Evolutionary conservation across 2,329 filamentous ascomycete species (phyloP).

Genomic region (Hymenoscyphus fraxineus): DNA sequence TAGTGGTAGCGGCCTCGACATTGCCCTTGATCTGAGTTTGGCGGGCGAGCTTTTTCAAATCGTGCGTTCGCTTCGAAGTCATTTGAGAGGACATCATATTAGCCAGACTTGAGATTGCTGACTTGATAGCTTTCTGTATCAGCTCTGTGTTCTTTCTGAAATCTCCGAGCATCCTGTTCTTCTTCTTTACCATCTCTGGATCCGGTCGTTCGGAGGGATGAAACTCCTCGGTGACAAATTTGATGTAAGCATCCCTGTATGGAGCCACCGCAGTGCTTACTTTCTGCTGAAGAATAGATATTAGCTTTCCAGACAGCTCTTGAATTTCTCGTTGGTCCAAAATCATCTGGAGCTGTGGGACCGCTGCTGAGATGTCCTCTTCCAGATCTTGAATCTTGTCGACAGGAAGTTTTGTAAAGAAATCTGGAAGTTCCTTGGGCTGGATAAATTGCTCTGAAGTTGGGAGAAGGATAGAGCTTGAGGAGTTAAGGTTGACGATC

Average conservation of each 20-base stretch:
- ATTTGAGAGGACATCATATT: slow-evolving; percentile 31
- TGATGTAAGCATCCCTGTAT: slow-evolving; percentile 15
- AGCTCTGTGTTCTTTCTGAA: slow-evolving; percentile 18
- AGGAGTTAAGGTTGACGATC: slow-evolving; percentile 18
- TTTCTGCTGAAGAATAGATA: slow-evolving; percentile 9
- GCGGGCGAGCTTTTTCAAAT: slow-evolving; percentile 29
- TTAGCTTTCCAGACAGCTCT: slow-evolving; percentile 16
- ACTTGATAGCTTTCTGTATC: slow-evolving; percentile 17
- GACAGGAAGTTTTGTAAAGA: slow-evolving; percentile 15
- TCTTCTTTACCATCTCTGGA: slow-evolving; percentile 19
- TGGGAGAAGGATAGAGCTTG: slow-evolving; percentile 21
- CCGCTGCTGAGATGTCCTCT: slow-evolving; percentile 22
- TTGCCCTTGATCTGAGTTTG: slow-evolving; percentile 29
- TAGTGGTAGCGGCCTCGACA: slow-evolving; percentile 26
- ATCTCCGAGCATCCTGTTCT: slow-evolving; percentile 19
- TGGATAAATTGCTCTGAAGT: slow-evolving; percentile 6
- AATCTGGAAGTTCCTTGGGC: not conserved
- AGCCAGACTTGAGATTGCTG: slow-evolving; percentile 22
- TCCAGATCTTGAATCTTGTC: slow-evolving; percentile 18
- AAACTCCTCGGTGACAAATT: slow-evolving; percentile 19
- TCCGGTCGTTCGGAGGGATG: slow-evolving; percentile 1
- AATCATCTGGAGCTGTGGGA: slow-evolving; percentile 21
- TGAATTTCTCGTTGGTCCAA: slow-evolving; percentile 21
- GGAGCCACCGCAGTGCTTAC: slow-evolving; percentile 15
- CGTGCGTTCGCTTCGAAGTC: slow-evolving; percentile 31